phyloP scores from a whole-genome alignment of 2,329 filamentous ascomycete genomes.

The Capronia epimyces region DNA sequence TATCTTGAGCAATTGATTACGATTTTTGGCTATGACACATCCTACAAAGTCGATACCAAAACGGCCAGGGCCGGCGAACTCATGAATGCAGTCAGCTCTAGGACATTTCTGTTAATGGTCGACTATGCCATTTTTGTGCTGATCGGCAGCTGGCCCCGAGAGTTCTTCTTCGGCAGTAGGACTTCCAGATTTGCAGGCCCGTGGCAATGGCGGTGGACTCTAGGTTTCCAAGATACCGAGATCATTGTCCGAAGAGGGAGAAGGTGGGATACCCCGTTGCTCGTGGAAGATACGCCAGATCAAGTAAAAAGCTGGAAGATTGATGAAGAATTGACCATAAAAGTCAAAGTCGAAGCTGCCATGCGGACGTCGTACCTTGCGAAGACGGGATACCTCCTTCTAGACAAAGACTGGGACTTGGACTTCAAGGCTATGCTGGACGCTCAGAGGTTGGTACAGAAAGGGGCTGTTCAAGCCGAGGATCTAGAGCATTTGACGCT shows the following conservation, averaged over 20 bases:
- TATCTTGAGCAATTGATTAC: slow-evolving; percentile 65
- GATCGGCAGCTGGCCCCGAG: slow-evolving; percentile 66
- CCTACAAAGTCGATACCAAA: slow-evolving; percentile 58
- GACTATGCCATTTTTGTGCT: slow-evolving; percentile 67
- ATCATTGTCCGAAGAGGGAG: slow-evolving; percentile 74
- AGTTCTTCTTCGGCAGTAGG: slow-evolving; percentile 60
- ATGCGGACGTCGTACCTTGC: slow-evolving; percentile 61
- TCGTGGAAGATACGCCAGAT: slow-evolving; percentile 38
- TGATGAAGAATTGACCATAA: slow-evolving; percentile 51
- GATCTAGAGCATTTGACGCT: slow-evolving; percentile 67
- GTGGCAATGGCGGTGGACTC: slow-evolving; percentile 62
- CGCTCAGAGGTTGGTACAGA: slow-evolving; percentile 65
- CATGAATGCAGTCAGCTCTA: slow-evolving; percentile 51
- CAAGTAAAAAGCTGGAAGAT: slow-evolving; percentile 31
- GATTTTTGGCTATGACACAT: slow-evolving; percentile 60
- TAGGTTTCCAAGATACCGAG: slow-evolving; percentile 70
- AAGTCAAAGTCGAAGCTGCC: slow-evolving; percentile 59
- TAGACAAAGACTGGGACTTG: slow-evolving; percentile 80
- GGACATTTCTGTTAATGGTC: slow-evolving; percentile 62
- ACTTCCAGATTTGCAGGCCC: slow-evolving; percentile 56
- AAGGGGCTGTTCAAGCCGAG: slow-evolving; percentile 48
- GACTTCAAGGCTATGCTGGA: slow-evolving; percentile 77
- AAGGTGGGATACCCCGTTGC: slow-evolving; percentile 60
- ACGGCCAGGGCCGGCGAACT: slow-evolving; percentile 55
- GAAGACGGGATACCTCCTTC: slow-evolving; percentile 83